These are phyloP conservation scores for Xylaria castorea DNA, from an alignment of 495 filamentous ascomycete genomes.

Conservation along the genomic window DNA sequence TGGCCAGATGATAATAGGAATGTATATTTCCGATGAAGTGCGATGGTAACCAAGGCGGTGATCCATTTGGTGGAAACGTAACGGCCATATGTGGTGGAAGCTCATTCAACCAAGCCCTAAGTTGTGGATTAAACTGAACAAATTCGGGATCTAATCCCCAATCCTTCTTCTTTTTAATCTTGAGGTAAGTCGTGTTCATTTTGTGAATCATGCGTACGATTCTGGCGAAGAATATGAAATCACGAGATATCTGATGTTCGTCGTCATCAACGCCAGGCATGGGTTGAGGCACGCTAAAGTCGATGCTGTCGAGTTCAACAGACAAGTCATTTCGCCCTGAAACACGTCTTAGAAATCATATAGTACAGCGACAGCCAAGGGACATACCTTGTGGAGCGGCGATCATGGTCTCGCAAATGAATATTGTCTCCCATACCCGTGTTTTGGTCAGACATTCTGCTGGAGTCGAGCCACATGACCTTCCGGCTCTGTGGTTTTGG, in stretches of 20 bases:
- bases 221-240: conserved; percentile 80
- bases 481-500: conserved; percentile 73
- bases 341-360: conserved; percentile 39
- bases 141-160: conserved; percentile 91
- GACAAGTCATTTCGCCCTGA: conserved; percentile 83
- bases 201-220: conserved; percentile 79
- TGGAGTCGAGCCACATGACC: conserved; percentile 68
- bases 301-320: conserved; percentile 76
- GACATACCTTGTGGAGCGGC: conserved; percentile 87
- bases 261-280: conserved; percentile 73
- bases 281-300: conserved; percentile 71
- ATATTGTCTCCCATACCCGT: conserved; percentile 89
- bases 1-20: conserved; percentile 85
- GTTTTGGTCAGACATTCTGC: conserved; percentile 84
- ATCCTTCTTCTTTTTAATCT: conserved; percentile 82
- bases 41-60: conserved; percentile 83
- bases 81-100: conserved; percentile 83
- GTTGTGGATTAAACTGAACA: conserved; percentile 74
- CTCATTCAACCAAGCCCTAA: conserved; percentile 75
- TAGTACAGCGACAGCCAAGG: not conserved
- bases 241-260: conserved; percentile 78
- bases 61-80: conserved; percentile 77
- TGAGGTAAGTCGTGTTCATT: conserved; percentile 76
- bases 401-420: conserved; percentile 90
- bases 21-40: conserved; percentile 94